Base-by-base conservation (phyloP, 306 rosid genomes). In the Trichosanthes truncata region DNA sequence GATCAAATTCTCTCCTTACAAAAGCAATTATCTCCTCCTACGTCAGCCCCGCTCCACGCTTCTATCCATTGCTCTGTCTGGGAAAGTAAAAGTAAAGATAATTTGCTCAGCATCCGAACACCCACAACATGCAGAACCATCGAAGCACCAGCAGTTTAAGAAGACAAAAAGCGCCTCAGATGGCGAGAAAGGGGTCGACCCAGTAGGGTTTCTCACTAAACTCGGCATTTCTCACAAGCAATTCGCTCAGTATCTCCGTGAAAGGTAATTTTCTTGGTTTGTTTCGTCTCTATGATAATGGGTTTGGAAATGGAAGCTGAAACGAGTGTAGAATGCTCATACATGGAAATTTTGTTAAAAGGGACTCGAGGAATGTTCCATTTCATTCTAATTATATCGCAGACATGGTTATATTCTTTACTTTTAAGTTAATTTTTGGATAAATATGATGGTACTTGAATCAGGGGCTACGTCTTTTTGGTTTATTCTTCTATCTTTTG, bases 221-320 rank as follows among this genome's bases (percentile, higher is more conserved):
- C 87, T 86, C 51, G 97, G 93, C 74, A 85, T 95, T 89, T 82
- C 95, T 81, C 92, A 95, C 67, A 92, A 91, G 82, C 88, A 84
- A 52, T 91, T 95, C 74, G 90, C 90, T 45, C 97, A 87, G 89
- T 95, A 89, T 80, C 97, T 92, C 62, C 97, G 97, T 59, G 98
- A 92, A 84, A 95, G 98, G 98, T 89, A 46, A 14, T 41, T 4
- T 7, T 60, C 52, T 74, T 73, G 69, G 45, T 81, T 35, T 72
- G 36, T 56, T 80, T 83, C 45, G 78, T 57, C 46, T 36, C 45
- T 53, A 31, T 25, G 77, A 69, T 65, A 12, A 23, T 33, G 41
- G 23, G 38, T 51, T 21, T 15, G 17, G 51, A 68, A 21, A n/a
- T 51, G 49, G 53, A n/a, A 45, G 65, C 78, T 74, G 52, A 78